Evolutionary conservation across 495 filamentous ascomycete species (phyloP).

Genomic region (Elasticomyces elasticus): DNA sequence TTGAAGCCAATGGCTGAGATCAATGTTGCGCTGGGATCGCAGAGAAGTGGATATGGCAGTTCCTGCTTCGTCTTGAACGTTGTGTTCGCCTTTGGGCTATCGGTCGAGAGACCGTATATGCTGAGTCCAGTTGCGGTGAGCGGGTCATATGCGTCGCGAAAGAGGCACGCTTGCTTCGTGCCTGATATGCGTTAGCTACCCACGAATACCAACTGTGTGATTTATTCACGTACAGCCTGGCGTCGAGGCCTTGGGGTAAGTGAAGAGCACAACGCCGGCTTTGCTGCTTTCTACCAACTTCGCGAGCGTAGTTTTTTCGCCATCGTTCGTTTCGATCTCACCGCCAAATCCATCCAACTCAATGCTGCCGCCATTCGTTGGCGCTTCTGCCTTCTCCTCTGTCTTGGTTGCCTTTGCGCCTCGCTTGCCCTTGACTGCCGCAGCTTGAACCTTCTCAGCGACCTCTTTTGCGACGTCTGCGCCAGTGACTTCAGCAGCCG

Average conservation of each 20-base stretch:
- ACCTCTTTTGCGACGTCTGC: slow-evolving; percentile 26
- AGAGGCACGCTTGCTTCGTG: slow-evolving; percentile 85
- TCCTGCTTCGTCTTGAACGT: slow-evolving; percentile 82
- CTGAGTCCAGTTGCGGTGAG: slow-evolving; percentile 71
- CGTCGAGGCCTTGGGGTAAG: slow-evolving; percentile 90
- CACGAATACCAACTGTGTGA: background rate
- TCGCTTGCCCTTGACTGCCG: slow-evolving; percentile 6
- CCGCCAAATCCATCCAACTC: slow-evolving; percentile 66
- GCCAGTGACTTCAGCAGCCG: slow-evolving; percentile 18
- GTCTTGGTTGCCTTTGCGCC: slow-evolving; percentile 13
- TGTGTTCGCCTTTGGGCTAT: slow-evolving; percentile 80
- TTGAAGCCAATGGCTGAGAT: slow-evolving; percentile 35
- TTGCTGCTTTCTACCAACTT: slow-evolving; percentile 72
- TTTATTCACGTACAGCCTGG: slow-evolving; percentile 69
- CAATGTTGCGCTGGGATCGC: slow-evolving; percentile 62
- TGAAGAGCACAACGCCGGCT: slow-evolving; percentile 81
- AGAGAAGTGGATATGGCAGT: slow-evolving; percentile 80
- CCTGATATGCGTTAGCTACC: slow-evolving; percentile 39
- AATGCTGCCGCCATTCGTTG: slow-evolving; percentile 46
- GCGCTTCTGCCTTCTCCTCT: slow-evolving; percentile 19
- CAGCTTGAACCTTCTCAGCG: slow-evolving; percentile 17
- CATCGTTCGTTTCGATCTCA: slow-evolving; percentile 76
- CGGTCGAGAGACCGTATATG: slow-evolving; percentile 80
- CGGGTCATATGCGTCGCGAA: slow-evolving; percentile 69
- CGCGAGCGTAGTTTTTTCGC: slow-evolving; percentile 63